phyloP scores from a whole-genome alignment of 2,329 filamentous ascomycete genomes.

The Venturia oleaginea region DNA sequence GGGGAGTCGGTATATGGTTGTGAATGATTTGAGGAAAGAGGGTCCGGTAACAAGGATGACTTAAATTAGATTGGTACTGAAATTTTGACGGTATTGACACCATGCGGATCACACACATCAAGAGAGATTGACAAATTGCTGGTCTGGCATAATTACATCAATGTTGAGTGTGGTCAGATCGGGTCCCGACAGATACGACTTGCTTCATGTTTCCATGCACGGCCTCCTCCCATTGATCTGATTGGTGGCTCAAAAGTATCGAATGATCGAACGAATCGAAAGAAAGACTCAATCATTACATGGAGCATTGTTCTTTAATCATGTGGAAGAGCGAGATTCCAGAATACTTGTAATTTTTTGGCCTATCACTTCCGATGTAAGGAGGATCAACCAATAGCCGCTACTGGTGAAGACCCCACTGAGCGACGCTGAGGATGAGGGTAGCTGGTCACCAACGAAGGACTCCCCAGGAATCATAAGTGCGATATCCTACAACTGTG shows the following conservation, averaged over 20 bases:
- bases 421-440: background rate
- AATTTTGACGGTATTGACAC: too few species aligned
- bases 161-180: too few species aligned
- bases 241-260: background rate
- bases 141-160: too few species aligned
- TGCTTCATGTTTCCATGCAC: background rate
- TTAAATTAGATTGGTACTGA: background rate
- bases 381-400: too few species aligned
- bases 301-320: background rate
- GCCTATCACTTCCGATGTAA: too few species aligned
- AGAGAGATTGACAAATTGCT: too few species aligned
- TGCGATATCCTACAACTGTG: background rate
- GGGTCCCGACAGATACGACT: background rate
- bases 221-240: background rate
- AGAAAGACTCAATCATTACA: too few species aligned
- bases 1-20: constrained; percentile 85
- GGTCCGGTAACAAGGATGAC: background rate
- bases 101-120: too few species aligned
- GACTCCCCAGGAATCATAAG: background rate
- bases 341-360: too few species aligned
- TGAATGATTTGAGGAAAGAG: constrained; percentile 70
- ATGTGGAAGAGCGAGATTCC: too few species aligned
- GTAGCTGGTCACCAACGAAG: background rate
- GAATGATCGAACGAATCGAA: too few species aligned
- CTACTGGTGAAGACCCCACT: too few species aligned